A percentile compares a stretch with the other conserved stretches of the same genome.
These are phyloP conservation scores for Leccinum longicurvipes DNA, from an alignment of 768 basidiomycete species.

Conservation along the genomic window DNA sequence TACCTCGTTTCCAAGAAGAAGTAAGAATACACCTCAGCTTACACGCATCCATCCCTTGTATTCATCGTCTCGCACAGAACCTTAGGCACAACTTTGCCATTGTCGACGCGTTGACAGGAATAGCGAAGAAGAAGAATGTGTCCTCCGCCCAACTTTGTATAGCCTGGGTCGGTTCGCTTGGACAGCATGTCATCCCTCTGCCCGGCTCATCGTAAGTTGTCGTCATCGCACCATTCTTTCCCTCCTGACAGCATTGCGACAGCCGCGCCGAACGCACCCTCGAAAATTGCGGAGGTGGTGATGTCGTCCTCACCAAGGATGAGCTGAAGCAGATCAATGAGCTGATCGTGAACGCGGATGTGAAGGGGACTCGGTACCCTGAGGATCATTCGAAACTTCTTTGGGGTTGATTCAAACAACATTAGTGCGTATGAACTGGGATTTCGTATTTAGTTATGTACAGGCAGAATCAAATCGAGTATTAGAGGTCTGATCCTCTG, in stretches of 20 bases:
- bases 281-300: conserved; percentile 44
- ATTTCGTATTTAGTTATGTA: neutral
- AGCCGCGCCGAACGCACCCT: conserved; percentile 39
- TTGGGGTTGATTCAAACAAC: conserved; percentile 24
- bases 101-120: conserved; percentile 37
- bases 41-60: neutral
- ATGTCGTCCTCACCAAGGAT: conserved; percentile 37
- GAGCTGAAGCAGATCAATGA: conserved; percentile 41
- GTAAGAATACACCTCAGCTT: conserved; percentile 9
- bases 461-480: neutral
- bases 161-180: conserved; percentile 41
- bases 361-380: conserved; percentile 43
- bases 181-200: conserved; percentile 46
- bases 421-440: neutral
- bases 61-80: conserved; percentile 23
- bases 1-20: conserved; percentile 48
- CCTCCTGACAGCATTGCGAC: neutral
- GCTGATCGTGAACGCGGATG: conserved; percentile 32
- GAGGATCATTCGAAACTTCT: conserved; percentile 7
- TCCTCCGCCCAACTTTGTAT: conserved; percentile 43
- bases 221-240: no score
- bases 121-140: conserved; percentile 42
- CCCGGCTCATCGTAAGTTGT: conserved; percentile 43
- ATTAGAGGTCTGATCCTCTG: neutral
- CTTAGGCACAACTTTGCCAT: conserved; percentile 43